Conservation (phyloP, 495 filamentous ascomycete genomes). For the Penicillium fimorum region DNA sequence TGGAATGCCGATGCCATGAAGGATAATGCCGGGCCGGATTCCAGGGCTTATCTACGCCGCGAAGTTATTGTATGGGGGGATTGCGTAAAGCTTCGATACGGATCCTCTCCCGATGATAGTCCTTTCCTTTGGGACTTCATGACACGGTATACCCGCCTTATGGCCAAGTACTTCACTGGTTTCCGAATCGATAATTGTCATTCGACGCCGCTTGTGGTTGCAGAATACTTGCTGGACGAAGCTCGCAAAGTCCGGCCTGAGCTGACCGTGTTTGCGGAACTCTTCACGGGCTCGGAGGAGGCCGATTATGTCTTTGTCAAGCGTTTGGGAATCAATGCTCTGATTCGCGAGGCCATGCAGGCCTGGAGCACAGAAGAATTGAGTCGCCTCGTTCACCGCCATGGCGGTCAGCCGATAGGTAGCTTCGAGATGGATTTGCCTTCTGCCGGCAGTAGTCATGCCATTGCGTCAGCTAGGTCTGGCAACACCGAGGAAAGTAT, state of each 20-base stretch:
- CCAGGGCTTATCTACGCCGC: constrained; percentile 83
- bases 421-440: constrained; percentile 82
- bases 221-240: constrained; percentile 90
- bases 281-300: constrained; percentile 94
- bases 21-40: constrained; percentile 88
- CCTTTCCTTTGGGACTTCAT: constrained; percentile 96
- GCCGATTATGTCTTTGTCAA: constrained; percentile 96
- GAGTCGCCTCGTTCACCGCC: constrained; percentile 87
- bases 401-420: constrained; percentile 91
- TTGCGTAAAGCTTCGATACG: constrained; percentile 96
- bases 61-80: constrained; percentile 99
- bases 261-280: constrained; percentile 88
- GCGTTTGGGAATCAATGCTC: constrained; percentile 79
- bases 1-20: constrained; percentile 94
- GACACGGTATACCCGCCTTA: constrained; percentile 84
- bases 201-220: constrained; percentile 90
- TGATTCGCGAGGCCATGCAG: constrained; percentile 98
- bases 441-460: constrained; percentile 39
- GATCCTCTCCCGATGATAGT: constrained; percentile 73
- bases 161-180: constrained; percentile 92
- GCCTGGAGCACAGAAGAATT: constrained; percentile 93
- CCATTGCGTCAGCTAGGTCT: constrained; percentile 38
- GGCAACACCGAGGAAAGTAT: constrained; percentile 57
- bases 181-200: constrained; percentile 99
- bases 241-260: constrained; percentile 85